A percentile compares a stretch with the other conserved stretches of the same genome.
Conservation (phyloP, 2,329 filamentous ascomycete genomes). For the Fusarium concolor region DNA sequence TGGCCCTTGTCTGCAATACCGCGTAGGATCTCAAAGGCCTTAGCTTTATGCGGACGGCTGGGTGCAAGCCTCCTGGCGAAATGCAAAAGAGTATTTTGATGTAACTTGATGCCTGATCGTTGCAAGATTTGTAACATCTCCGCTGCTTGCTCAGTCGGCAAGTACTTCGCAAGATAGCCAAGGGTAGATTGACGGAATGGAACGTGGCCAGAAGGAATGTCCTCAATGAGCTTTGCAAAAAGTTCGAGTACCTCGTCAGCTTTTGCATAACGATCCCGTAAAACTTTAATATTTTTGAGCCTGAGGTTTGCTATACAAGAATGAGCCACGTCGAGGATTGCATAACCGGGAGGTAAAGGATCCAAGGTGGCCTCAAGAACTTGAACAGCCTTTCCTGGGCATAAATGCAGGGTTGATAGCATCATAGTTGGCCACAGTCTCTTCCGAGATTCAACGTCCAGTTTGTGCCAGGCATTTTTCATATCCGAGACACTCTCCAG, state of each 20-base stretch:
- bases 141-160: conserved; percentile 48
- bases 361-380: conserved; percentile 55
- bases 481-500: conserved; percentile 48
- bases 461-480: conserved; percentile 49
- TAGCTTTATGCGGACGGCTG: conserved; percentile 53
- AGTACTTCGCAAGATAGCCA: conserved; percentile 47
- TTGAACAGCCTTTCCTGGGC: conserved; percentile 48
- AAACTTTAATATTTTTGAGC: conserved; percentile 25
- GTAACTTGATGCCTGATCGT: conserved; percentile 48
- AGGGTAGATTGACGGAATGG: conserved; percentile 55
- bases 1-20: conserved; percentile 52
- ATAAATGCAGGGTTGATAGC: conserved; percentile 51
- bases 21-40: conserved; percentile 57
- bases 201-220: conserved; percentile 47
- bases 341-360: conserved; percentile 53
- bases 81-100: conserved; percentile 59
- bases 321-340: conserved; percentile 52
- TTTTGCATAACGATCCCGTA: conserved; percentile 40
- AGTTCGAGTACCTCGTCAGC: conserved; percentile 49
- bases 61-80: conserved; percentile 61
- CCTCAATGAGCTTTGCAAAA: conserved; percentile 46
- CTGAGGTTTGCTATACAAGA: conserved; percentile 46
- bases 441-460: conserved; percentile 44
- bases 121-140: conserved; percentile 54
- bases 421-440: conserved; percentile 51